These are phyloP conservation scores for Oryza officinalis DNA, from an alignment of 176 grass and related monocot species.

Conservation along the genomic window DNA sequence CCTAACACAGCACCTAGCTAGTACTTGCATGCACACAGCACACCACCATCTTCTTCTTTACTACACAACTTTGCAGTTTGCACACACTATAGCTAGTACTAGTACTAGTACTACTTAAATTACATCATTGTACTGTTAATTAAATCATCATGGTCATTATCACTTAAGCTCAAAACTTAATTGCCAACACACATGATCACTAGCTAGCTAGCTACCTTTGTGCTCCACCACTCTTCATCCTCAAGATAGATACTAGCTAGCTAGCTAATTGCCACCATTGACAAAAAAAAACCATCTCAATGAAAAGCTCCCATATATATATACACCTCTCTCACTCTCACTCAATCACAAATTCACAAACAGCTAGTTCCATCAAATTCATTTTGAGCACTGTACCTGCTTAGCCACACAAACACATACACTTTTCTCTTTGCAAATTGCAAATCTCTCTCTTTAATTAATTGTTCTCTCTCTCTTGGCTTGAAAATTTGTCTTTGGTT, in stretches of 20 bases:
- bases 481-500: neutral
- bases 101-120: neutral
- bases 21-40: neutral
- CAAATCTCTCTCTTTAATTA: neutral
- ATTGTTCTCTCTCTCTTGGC: neutral
- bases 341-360: neutral
- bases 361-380: neutral
- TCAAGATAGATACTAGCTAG: constrained; percentile 32
- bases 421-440: neutral
- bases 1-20: neutral
- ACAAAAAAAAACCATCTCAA: neutral
- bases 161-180: constrained; percentile 10
- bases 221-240: constrained; percentile 10
- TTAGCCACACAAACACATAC: neutral
- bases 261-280: neutral
- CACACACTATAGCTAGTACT: neutral
- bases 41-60: neutral
- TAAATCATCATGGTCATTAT: constrained; percentile 27
- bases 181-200: neutral
- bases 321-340: neutral
- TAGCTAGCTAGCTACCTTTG: constrained; percentile 8
- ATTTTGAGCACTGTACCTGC: neutral
- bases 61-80: neutral
- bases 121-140: neutral
- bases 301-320: constrained; percentile 1